Conservation (phyloP, 2,329 filamentous ascomycete species). For the Elsinoe fawcettii region DNA sequence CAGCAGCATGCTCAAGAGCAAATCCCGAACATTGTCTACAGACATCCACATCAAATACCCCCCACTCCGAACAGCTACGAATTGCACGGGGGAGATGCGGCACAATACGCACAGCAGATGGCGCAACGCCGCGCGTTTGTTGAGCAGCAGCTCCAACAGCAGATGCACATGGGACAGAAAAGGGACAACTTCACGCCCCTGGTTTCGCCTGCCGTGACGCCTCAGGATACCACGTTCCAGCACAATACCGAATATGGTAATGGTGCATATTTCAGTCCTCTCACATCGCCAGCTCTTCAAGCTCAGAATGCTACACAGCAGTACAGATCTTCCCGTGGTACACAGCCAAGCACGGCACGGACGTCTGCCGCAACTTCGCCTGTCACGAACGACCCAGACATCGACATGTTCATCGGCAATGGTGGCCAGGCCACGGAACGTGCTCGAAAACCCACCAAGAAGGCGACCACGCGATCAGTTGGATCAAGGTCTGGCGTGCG, state of each 20-base stretch:
- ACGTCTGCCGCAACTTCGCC: constrained; percentile 44
- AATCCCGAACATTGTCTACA: constrained; percentile 28
- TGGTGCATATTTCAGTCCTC: constrained; percentile 70
- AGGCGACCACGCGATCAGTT: constrained; percentile 41
- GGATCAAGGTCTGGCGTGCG: constrained; percentile 46
- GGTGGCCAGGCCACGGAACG: constrained; percentile 25
- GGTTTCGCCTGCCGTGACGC: constrained; percentile 76
- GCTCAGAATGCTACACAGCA: constrained; percentile 53
- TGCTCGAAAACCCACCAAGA: constrained; percentile 35
- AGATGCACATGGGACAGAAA: constrained; percentile 57
- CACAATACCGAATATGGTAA: constrained; percentile 53
- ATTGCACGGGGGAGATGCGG: constrained; percentile 51
- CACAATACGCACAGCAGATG: constrained; percentile 46
- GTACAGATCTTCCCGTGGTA: constrained; percentile 30
- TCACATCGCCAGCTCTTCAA: constrained; percentile 72
- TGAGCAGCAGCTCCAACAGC: constrained; percentile 52
- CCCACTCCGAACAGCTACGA: constrained; percentile 77
- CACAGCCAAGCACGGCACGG: constrained; percentile 47
- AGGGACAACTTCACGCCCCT: constrained; percentile 67
- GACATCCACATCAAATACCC: constrained; percentile 49
- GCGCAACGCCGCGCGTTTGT: constrained; percentile 56
- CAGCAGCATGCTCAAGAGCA: constrained; percentile 26
- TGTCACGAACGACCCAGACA: constrained; percentile 34
- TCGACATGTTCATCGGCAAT: constrained; percentile 36
- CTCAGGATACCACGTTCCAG: constrained; percentile 62